Percentiles rank a stretch among this genome's conserved stretches.
Conservation (phyloP, 2,329 filamentous ascomycete species). For the Verticillium dahliae region DNA sequence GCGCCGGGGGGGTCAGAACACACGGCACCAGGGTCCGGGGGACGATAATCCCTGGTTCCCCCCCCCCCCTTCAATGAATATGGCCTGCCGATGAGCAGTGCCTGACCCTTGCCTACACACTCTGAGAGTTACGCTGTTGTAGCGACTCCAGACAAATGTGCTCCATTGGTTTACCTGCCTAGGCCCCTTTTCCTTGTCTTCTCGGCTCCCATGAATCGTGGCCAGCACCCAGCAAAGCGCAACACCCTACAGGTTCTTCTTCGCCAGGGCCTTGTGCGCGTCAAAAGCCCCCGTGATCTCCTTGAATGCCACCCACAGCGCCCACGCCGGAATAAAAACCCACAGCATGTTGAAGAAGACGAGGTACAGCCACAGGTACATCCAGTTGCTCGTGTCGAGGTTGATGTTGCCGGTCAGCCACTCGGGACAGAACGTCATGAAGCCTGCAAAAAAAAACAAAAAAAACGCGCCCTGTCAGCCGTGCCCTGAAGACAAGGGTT, state of each 20-base stretch:
- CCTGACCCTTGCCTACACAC: background rate
- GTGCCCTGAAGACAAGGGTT: background rate
- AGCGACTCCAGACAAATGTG: too few relatives aligned
- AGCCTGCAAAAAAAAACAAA: constrained; percentile 33
- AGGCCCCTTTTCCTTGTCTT: too few relatives aligned
- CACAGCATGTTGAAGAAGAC: constrained; percentile 64
- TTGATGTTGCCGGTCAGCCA: constrained; percentile 58
- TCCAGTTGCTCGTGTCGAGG: constrained; percentile 59
- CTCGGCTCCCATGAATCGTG: background rate
- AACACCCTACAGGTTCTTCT: constrained; percentile 10
- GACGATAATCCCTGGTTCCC: background rate
- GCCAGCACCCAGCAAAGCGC: background rate
- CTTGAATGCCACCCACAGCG: constrained; percentile 44
- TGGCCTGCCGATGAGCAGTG: background rate
- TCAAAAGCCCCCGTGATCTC: constrained; percentile 51
- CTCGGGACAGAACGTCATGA: constrained; percentile 67
- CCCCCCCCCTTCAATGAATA: background rate
- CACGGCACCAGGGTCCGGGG: background rate
- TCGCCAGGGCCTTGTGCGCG: constrained; percentile 21
- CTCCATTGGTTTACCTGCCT: too few relatives aligned
- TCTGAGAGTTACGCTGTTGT: background rate
- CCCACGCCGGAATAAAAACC: constrained; percentile 57
- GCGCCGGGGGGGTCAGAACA: background rate
- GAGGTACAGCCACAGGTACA: constrained; percentile 63
- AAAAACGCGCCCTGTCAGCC: background rate